Conservation (phyloP, 345 rosid genomes). For the Salix caprea region DNA sequence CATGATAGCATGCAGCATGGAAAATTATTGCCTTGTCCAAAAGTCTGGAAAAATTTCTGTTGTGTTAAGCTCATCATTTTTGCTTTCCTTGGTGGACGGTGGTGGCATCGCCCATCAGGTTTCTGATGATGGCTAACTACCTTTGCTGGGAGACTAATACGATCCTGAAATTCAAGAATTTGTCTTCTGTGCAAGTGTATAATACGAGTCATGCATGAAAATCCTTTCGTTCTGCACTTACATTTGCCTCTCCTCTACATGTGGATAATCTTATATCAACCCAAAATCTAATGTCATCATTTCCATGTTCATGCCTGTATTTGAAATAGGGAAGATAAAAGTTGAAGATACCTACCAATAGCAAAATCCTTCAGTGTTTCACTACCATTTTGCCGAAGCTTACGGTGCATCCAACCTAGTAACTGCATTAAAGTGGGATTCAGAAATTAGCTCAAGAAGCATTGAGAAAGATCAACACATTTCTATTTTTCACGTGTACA, state of each 20-base stretch:
- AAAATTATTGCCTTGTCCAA: background rate
- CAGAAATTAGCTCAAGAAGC: background rate
- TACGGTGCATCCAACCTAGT: constrained; percentile 85
- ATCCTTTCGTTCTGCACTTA: background rate
- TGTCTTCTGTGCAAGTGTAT: background rate
- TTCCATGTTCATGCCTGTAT: background rate
- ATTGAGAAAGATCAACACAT: background rate
- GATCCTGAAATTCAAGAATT: constrained; percentile 3
- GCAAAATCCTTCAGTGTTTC: constrained; percentile 57
- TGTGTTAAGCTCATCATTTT: background rate
- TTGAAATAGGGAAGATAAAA: background rate
- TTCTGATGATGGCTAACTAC: background rate
- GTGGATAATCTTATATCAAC: background rate
- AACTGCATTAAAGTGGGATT: constrained; percentile 44
- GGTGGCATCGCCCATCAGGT: background rate
- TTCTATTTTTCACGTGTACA: background rate
- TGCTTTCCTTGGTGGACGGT: background rate
- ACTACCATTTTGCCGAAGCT: constrained; percentile 56
- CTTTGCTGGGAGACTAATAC: background rate
- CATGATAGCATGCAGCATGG: background rate
- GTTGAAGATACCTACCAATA: constrained; percentile 39
- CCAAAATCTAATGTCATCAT: background rate
- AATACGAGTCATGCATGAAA: background rate
- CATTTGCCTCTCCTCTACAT: background rate
- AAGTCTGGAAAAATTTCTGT: background rate